phyloP scores from a whole-genome alignment of 148 eudicot genomes.

The Camellia japonica region DNA sequence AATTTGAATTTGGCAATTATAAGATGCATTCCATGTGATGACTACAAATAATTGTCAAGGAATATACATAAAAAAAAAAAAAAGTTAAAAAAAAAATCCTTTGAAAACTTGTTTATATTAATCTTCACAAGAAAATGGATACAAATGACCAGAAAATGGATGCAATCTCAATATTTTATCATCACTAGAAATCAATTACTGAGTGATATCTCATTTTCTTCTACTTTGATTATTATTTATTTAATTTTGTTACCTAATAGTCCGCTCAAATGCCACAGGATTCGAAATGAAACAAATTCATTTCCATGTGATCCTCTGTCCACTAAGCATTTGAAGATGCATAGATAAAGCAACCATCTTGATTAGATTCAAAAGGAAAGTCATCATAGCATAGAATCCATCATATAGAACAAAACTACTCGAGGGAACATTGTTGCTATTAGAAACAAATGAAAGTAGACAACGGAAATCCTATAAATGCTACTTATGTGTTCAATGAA shows the following conservation, averaged over 20 bases:
- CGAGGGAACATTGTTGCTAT: background rate
- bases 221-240: background rate
- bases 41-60: background rate
- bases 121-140: background rate
- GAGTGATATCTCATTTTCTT: background rate
- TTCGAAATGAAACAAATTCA: background rate
- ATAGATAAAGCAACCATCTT: no score
- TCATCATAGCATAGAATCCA: background rate
- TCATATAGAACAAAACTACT: background rate
- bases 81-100: no score
- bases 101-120: no score
- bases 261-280: background rate
- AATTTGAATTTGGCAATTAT: background rate
- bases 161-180: background rate
- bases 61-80: background rate
- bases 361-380: background rate
- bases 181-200: background rate
- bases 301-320: background rate
- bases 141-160: background rate
- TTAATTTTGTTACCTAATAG: background rate
- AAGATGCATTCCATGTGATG: background rate
- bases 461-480: background rate
- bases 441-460: background rate
- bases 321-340: background rate
- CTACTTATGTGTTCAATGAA: background rate